Base-by-base conservation (phyloP, 2,329 filamentous ascomycete species). In the Epichloe brachyelytri region DNA sequence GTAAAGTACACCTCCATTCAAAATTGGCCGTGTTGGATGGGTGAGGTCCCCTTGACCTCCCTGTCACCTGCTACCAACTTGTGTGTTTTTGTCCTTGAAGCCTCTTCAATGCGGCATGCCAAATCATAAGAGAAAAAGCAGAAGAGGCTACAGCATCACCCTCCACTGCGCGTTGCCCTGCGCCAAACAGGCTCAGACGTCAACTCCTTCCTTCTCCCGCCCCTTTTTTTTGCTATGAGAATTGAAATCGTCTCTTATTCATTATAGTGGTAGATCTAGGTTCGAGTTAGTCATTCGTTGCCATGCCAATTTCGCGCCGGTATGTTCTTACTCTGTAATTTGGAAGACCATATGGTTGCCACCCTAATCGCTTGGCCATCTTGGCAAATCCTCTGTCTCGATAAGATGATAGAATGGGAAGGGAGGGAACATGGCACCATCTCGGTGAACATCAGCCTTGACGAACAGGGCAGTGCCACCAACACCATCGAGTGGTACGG, bases 321-420 rank as follows among this genome's bases (percentile, higher is more conserved):
- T 45, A 22, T 15, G 70, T 80, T 65, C 71, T 65, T 71, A 96
- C 93, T 76, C 91, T 90, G 71, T 98, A 98, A 71, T 97, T 95
- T 41, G 93, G 93, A 62, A 97, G 71, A n/a, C 93, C 93, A 59
- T 78, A 88, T 53, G 86, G 79, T 55, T 84, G 77, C 83, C 89
- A 96, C 46, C 89, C 89, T 62, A 98, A 68, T 57, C 93, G 76
- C 65, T 80, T 85, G 12, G 90, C 90, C 93, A 98, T 98, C 71
- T 91, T 95, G 17, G 93, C 90, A 63, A 98, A 98, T 0, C 93
- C 64, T 98, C 93, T 0, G 93, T 97, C 74, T 98, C 93, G 54
- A 98, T 94, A 54, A 98, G 75, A 68, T 98, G 86, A 65, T 96
- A 97, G 64, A 98, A 98, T 3, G 91, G 71, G 65, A 98, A 98